Evolutionary conservation across 345 rosid species (phyloP), one percentile per base, ranked within the genome.

Genomic region (Arabidopsis suecica): DNA sequence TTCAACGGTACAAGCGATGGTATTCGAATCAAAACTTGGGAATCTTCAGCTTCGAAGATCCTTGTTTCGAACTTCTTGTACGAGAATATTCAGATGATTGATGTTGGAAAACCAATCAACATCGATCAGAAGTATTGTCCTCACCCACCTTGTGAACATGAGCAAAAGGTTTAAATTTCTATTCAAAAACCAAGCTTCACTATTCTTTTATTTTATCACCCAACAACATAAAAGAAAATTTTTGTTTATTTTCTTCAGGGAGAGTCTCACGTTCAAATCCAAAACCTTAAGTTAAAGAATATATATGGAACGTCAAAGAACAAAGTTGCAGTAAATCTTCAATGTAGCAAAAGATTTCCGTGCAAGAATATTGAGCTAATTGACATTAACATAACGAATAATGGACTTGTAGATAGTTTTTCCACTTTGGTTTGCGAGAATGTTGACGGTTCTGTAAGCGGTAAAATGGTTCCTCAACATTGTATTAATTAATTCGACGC

Each of bases 201-300:
- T 16, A 16, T 16, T 16, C 18, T 16, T 16, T 16, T 16, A 16
- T 16, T 16, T 16, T 16, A 16, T 16, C 18, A 16, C 18, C 18
- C 18, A 16, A 16, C 18, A 16, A 16, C 18, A 16, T 16, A 16
- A 16, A 16, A 16, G 18, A 16, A 16, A 16, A 16, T 0, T 16
- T 16, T 16, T 16, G 18, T 16, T 16, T 16, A 16, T 16, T 16
- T 16, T 16, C 18, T 34, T 3, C 44, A 82, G 80, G 57, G 67
- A 13, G 74, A 72, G 5, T 83, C 69, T 5, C 82, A 73, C 9
- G 78, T 80, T 40, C 79, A 80, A 18, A 80, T 83, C 18, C 44
- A 44, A 54, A 63, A 74, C 32, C 9, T 77, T 4, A 77, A 23
- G 20, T 56, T 63, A 57, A 72, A 33, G 18, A 73, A 83, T 56